Conservation (phyloP, 1,284 basidiomycete species). For the Pseudomicrostroma phylloplanum region DNA sequence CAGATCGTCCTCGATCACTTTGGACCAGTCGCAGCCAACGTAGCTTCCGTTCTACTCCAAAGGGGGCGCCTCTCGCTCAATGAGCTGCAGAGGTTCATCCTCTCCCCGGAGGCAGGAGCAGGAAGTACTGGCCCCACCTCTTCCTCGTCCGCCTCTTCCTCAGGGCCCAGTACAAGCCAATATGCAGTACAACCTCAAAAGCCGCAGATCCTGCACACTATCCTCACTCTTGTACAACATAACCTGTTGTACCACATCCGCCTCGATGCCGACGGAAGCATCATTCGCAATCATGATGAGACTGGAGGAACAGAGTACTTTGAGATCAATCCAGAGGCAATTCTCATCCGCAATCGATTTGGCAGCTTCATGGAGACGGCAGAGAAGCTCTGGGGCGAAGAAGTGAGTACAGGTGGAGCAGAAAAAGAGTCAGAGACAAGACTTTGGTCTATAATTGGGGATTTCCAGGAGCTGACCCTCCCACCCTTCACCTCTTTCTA, state of each 20-base stretch:
- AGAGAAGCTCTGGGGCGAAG: constrained; percentile 60
- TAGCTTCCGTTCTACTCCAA: constrained; percentile 73
- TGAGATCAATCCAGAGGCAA: constrained; percentile 51
- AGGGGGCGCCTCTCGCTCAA: constrained; percentile 72
- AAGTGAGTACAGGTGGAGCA: constrained; percentile 47
- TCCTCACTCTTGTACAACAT: constrained; percentile 83
- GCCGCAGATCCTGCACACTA: constrained; percentile 62
- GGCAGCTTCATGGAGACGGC: constrained; percentile 69
- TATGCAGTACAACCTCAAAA: constrained; percentile 57
- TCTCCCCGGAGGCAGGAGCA: constrained; percentile 22
- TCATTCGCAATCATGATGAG: constrained; percentile 9
- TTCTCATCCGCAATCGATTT: constrained; percentile 48
- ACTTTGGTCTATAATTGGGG: constrained; percentile 57
- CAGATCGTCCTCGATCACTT: constrained; percentile 73
- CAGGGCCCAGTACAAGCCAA: constrained; percentile 57
- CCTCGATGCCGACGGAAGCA: constrained; percentile 20
- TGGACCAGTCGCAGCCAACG: constrained; percentile 69
- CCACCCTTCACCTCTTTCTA: too few species aligned
- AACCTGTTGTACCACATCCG: constrained; percentile 57
- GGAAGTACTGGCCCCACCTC: constrained; percentile 21
- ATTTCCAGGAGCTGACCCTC: constrained; percentile 63
- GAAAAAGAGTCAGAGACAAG: constrained; percentile 52
- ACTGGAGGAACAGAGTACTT: constrained; percentile 42
- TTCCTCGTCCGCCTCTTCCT: constrained; percentile 11
- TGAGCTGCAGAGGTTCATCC: constrained; percentile 48